Evolutionary conservation across 108 stramenopile species (phyloP), one percentile per base, ranked within the genome.

Genomic region (Seminavis robusta): DNA sequence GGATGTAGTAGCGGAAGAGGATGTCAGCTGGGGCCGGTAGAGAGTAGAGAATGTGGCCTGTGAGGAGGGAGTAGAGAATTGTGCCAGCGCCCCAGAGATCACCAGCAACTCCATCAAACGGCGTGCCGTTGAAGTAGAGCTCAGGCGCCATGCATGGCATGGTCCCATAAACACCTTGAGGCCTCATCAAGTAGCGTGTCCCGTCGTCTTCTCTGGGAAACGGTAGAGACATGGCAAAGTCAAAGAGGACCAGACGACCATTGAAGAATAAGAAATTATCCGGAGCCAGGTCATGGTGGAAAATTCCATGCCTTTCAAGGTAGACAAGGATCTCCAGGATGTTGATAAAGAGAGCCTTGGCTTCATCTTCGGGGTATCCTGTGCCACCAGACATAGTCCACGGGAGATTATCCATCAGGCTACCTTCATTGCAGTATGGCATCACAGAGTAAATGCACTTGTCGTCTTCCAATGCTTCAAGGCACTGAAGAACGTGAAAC

Each of bases 21-120:
- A 67, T 33, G 33, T 71, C 64, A 31, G 45, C 26, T 6, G 51
- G 52, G 29, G 56, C 46, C 1, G 65, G 65, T 23, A 47, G n/a
- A 9, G 30, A 30, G 48, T 61, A 77, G 24, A 65, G 56, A 5
- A 65, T 24, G 45, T 66, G 61, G 23, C 86, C 88, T 10, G 86
- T 89, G 33, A 88, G 66, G 36, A 91, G 47, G 37, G 83, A 74
- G 71, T 92, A 96, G 17, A 96, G 53, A 16, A 94, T 81, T 25
- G 94, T 73, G n/a, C 80, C 83, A 13, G 67, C 38, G 1, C 84
- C 79, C 95, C 95, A 96, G 16, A 94, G 53, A 62, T 96, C 95
- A 25, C 80, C 69, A 0, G 77, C 70, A 36, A 67, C 59, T 5
- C 90, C 88, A 53, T 89, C 73, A 59, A 89, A 91, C 9, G 47